Conservation (phyloP, 164 flowering plant genomes). For the Berberis vulgaris region DNA sequence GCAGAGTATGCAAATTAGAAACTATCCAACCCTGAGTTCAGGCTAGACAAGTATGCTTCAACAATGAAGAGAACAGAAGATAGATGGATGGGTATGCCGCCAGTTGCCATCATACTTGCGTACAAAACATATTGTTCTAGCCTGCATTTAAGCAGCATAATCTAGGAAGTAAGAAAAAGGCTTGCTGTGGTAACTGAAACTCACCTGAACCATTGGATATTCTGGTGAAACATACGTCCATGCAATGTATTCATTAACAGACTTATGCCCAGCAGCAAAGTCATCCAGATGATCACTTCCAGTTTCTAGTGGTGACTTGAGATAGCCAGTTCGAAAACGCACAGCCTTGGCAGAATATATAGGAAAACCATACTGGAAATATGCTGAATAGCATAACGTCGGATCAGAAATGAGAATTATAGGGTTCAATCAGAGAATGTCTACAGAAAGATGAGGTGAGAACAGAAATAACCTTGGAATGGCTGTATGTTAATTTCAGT, state of each 20-base stretch:
- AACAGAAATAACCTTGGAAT: conserved; percentile 52
- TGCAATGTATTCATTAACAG: conserved; percentile 11
- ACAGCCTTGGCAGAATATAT: conserved; percentile 46
- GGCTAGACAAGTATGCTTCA: no score
- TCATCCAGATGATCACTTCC: conserved; percentile 6
- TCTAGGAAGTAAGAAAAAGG: no score
- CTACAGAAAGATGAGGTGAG: neutral
- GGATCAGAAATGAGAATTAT: neutral
- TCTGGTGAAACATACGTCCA: conserved; percentile 41
- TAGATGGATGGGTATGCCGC: no score
- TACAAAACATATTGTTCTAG: no score
- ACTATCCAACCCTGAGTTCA: no score
- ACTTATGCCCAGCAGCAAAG: neutral
- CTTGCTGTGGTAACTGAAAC: neutral
- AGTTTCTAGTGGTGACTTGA: conserved; percentile 12
- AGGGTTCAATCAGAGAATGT: neutral
- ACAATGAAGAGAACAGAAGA: no score
- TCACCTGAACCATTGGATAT: conserved; percentile 46
- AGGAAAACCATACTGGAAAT: conserved; percentile 38
- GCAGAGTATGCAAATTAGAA: no score
- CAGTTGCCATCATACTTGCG: no score
- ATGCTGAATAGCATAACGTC: neutral
- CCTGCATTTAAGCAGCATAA: no score
- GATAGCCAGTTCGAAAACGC: conserved; percentile 38
- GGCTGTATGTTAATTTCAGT: conserved; percentile 63